These are phyloP conservation scores for Nannizzia gypsea DNA, from an alignment of 2,329 filamentous ascomycete species.

Conservation along the genomic window DNA sequence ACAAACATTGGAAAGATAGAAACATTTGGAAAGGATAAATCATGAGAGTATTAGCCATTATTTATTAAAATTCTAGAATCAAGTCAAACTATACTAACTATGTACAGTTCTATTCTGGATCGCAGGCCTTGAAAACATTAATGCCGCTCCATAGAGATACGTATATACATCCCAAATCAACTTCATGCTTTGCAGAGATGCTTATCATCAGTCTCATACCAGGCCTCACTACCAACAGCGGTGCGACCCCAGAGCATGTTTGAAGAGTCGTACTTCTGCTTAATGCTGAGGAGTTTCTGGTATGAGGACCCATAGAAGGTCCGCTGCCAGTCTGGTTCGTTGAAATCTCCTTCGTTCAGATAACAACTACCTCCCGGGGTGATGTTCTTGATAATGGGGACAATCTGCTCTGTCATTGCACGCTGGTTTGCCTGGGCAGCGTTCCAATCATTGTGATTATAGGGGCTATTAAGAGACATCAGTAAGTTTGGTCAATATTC, in stretches of 20 bases:
- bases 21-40: background rate
- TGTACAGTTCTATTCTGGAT: background rate
- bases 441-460: background rate
- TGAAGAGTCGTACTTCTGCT: conserved; percentile 32
- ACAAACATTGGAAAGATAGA: background rate
- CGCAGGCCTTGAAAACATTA: background rate
- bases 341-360: conserved; percentile 27
- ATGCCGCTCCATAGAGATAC: too few relatives aligned
- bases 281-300: conserved; percentile 24
- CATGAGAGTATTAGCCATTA: background rate
- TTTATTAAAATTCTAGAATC: background rate
- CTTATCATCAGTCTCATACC: background rate
- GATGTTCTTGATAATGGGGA: background rate
- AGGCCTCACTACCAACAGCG: conserved; percentile 40
- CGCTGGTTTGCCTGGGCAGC: background rate
- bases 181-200: background rate
- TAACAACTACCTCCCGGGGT: conserved; percentile 28
- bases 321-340: conserved; percentile 29
- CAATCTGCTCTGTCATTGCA: background rate
- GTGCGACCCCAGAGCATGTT: conserved; percentile 37
- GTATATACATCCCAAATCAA: background rate
- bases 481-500: background rate
- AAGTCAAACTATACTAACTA: background rate
- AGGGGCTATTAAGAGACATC: background rate
- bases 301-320: conserved; percentile 32